phyloP scores from a whole-genome alignment of 441 rosid genomes.

The Oxalis stricta region DNA sequence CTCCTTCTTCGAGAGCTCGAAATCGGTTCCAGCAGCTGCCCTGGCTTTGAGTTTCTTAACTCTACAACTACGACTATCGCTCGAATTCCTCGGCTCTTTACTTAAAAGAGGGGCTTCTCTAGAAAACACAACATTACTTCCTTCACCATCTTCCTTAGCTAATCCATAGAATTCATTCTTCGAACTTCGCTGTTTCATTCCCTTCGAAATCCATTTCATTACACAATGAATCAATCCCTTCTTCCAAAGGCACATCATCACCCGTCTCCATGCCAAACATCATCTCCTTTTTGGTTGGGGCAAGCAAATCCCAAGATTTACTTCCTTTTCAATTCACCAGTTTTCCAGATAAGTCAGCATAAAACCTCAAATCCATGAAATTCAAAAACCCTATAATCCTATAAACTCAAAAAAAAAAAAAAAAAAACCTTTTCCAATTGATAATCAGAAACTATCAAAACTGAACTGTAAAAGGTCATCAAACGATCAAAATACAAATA shows the following conservation, averaged over 20 bases:
- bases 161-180: conserved; percentile 22
- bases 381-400: too few species aligned
- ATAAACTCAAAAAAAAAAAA: too few species aligned
- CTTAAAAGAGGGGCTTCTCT: conserved; percentile 51
- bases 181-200: conserved; percentile 21
- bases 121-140: conserved; percentile 49
- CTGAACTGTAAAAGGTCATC: too few species aligned
- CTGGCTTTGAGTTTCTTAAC: conserved; percentile 39
- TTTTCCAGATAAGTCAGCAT: too few species aligned
- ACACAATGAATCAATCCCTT: conserved; percentile 16
- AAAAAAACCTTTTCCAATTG: too few species aligned
- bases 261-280: conserved; percentile 19
- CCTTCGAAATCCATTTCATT: conserved; percentile 44
- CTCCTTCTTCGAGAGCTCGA: conserved; percentile 32
- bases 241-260: conserved; percentile 23
- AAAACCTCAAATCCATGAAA: too few species aligned
- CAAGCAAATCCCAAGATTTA: too few species aligned
- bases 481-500: too few species aligned
- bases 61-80: conserved; percentile 36
- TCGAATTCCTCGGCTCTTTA: conserved; percentile 30
- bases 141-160: conserved; percentile 40
- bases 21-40: conserved; percentile 16
- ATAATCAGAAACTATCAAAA: too few species aligned
- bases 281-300: conserved; percentile 30
- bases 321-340: too few species aligned